Conservation (phyloP, 306 rosid genomes). For the Cucurbita maxima region DNA sequence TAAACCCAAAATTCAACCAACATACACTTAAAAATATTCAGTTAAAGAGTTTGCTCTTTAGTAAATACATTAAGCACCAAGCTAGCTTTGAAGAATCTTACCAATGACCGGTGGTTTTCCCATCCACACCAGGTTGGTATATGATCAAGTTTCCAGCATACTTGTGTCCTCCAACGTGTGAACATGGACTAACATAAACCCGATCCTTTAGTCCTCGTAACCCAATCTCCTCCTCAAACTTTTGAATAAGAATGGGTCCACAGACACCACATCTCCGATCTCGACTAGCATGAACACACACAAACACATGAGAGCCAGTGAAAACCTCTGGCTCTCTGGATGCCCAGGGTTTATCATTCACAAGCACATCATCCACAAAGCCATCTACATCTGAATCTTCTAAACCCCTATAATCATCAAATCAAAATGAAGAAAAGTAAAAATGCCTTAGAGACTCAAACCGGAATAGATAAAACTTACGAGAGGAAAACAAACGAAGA, state of each 20-base stretch:
- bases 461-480: neutral
- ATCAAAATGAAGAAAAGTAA: neutral
- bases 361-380: constrained; percentile 76
- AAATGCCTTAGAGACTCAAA: constrained; percentile 9
- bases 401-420: constrained; percentile 41
- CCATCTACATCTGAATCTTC: constrained; percentile 53
- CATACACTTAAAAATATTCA: neutral
- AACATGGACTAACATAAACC: constrained; percentile 52
- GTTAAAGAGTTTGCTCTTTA: neutral
- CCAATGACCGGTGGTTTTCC: constrained; percentile 66
- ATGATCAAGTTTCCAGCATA: constrained; percentile 84
- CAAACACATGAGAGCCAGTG: constrained; percentile 63
- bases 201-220: constrained; percentile 48
- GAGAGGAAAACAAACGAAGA: neutral
- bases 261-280: constrained; percentile 92
- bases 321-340: constrained; percentile 34
- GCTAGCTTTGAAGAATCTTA: constrained; percentile 14
- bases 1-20: neutral
- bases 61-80: neutral
- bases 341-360: constrained; percentile 52
- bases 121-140: constrained; percentile 45
- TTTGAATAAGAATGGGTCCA: constrained; percentile 63
- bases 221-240: constrained; percentile 49
- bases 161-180: constrained; percentile 85
- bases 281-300: constrained; percentile 86